phyloP scores from a whole-genome alignment of 352 stramenopile species.

The Phytophthora constricta region DNA sequence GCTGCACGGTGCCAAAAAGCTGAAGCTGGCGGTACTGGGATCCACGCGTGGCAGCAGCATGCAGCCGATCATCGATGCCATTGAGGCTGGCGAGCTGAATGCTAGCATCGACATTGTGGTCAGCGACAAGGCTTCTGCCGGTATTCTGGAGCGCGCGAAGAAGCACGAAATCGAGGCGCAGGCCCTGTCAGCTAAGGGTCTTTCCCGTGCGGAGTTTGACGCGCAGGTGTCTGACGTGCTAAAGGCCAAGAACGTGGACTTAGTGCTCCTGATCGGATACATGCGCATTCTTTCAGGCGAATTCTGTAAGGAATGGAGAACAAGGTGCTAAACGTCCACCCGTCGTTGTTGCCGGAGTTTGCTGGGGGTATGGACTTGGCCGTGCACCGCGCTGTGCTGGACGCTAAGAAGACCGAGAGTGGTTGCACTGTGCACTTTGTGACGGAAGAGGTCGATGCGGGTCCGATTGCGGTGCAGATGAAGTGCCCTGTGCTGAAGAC shows the following conservation, averaged over 20 bases:
- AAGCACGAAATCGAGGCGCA: constrained; percentile 74
- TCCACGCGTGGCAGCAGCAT: constrained; percentile 96
- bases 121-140: constrained; percentile 94
- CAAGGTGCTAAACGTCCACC: constrained; percentile 99
- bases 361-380: constrained; percentile 99
- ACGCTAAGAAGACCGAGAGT: constrained; percentile 94
- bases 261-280: constrained; percentile 99
- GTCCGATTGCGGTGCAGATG: constrained; percentile 98
- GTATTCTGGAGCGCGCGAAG: constrained; percentile 95
- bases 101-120: constrained; percentile 96
- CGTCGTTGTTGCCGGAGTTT: constrained; percentile 98
- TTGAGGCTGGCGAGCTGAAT: constrained; percentile 86
- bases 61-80: constrained; percentile 97
- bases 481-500: constrained; percentile 89
- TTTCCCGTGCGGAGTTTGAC: constrained; percentile 95
- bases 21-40: constrained; percentile 95
- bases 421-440: constrained; percentile 99
- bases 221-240: constrained; percentile 94
- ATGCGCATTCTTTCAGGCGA: constrained; percentile 98
- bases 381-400: constrained; percentile 98
- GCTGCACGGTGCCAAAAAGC: constrained; percentile 84
- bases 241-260: constrained; percentile 93
- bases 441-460: constrained; percentile 97
- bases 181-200: constrained; percentile 69
- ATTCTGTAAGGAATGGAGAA: constrained; percentile 96